A percentile compares a stretch with the other conserved stretches of the same genome.
phyloP scores from a whole-genome alignment of 2,329 filamentous ascomycete species.

The Didymellaceae sp. region DNA sequence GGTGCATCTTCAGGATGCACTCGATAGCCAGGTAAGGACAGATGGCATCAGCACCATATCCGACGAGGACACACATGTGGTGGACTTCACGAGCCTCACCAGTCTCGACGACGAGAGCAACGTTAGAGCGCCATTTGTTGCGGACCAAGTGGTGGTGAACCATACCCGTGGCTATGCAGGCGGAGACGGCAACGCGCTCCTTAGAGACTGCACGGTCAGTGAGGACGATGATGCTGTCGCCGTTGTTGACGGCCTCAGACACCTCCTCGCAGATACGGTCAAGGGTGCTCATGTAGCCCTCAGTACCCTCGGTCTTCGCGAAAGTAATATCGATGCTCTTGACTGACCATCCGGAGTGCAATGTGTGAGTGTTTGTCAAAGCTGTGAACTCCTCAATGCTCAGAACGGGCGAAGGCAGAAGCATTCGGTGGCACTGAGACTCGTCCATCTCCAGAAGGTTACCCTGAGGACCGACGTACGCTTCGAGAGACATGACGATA shows the following conservation, averaged over 20 bases:
- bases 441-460: conserved; percentile 94
- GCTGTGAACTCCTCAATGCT: conserved; percentile 91
- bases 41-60: conserved; percentile 92
- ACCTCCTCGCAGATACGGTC: conserved; percentile 87
- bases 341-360: conserved; percentile 83
- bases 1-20: conserved; percentile 95
- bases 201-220: conserved; percentile 86
- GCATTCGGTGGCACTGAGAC: conserved; percentile 83
- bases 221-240: conserved; percentile 84
- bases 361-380: conserved; percentile 74
- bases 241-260: conserved; percentile 81
- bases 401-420: conserved; percentile 86
- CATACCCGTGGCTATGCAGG: conserved; percentile 87
- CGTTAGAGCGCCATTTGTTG: conserved; percentile 94
- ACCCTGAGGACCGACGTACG: conserved; percentile 94
- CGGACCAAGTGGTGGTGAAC: conserved; percentile 94
- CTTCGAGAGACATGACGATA: conserved; percentile 97
- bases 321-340: conserved; percentile 93
- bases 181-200: conserved; percentile 83
- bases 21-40: conserved; percentile 96
- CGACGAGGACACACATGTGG: conserved; percentile 97
- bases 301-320: conserved; percentile 79
- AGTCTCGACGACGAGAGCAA: conserved; percentile 86
- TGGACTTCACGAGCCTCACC: conserved; percentile 96
- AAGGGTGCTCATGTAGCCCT: conserved; percentile 85